phyloP scores from a whole-genome alignment of 2,329 filamentous ascomycete genomes.

The Zymoseptoria pseudotritici region DNA sequence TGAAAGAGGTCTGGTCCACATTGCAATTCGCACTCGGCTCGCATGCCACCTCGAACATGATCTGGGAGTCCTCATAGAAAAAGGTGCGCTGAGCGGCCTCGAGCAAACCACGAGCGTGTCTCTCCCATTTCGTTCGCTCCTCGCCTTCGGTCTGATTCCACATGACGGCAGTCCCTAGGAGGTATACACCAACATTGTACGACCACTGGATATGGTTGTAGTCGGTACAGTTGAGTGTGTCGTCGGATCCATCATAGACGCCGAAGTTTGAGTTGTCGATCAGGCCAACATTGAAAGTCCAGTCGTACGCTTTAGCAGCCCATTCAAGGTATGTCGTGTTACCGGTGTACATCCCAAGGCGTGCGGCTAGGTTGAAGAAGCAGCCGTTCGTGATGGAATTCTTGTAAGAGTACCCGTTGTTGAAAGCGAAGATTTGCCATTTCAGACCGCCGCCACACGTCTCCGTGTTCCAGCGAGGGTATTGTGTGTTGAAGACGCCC shows the following conservation, averaged over 20 bases:
- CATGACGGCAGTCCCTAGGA: conserved; percentile 41
- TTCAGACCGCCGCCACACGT: conserved; percentile 32
- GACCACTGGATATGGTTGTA: conserved; percentile 41
- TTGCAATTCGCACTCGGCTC: conserved; percentile 37
- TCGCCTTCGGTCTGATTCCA: conserved; percentile 33
- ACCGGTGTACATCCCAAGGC: conserved; percentile 34
- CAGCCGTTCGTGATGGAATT: conserved; percentile 48
- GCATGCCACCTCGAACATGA: conserved; percentile 43
- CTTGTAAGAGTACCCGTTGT: conserved; percentile 40
- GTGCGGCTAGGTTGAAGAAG: conserved; percentile 45
- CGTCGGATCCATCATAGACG: conserved; percentile 41
- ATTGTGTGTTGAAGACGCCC: conserved; percentile 36
- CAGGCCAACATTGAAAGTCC: conserved; percentile 45
- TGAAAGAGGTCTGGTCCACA: conserved; percentile 39
- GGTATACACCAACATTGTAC: conserved; percentile 41
- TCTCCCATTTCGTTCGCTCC: conserved; percentile 16
- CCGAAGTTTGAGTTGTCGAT: conserved; percentile 37
- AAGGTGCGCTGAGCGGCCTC: conserved; percentile 31
- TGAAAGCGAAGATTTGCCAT: conserved; percentile 38
- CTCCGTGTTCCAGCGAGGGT: conserved; percentile 31
- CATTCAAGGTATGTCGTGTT: conserved; percentile 55
- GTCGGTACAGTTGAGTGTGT: conserved; percentile 37
- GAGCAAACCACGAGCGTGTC: conserved; percentile 20
- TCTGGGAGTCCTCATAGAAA: conserved; percentile 25
- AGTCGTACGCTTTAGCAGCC: conserved; percentile 39